phyloP scores from a whole-genome alignment of 2,329 filamentous ascomycete genomes.

The Aspergillus terreus region DNA sequence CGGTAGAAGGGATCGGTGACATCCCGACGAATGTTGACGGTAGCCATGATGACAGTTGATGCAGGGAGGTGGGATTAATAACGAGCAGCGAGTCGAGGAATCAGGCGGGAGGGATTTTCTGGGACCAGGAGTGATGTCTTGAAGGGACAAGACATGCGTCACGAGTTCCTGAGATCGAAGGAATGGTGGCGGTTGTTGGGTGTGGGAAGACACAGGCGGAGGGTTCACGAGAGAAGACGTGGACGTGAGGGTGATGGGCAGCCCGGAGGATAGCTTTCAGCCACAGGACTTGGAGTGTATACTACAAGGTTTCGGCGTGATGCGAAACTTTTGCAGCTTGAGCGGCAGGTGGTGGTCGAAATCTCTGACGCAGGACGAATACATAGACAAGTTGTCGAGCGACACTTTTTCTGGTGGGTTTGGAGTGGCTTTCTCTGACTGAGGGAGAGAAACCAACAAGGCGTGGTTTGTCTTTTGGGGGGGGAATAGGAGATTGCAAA shows the following conservation, averaged over 20 bases:
- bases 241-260: constrained; percentile 25
- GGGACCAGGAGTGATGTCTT: constrained; percentile 41
- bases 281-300: constrained; percentile 87
- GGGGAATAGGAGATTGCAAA: too few species aligned
- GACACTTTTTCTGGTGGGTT: constrained; percentile 15
- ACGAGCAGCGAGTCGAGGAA: constrained; percentile 22
- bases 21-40: constrained; percentile 97
- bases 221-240: constrained; percentile 14
- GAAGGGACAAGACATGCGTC: constrained; percentile 59
- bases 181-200: constrained; percentile 33
- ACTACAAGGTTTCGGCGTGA: constrained; percentile 90
- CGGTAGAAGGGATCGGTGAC: constrained; percentile 98
- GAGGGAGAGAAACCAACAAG: constrained; percentile 29
- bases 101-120: constrained; percentile 33
- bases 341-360: constrained; percentile 90
- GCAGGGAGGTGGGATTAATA: constrained; percentile 22
- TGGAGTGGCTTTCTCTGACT: constrained; percentile 34
- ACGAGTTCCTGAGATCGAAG: constrained; percentile 23
- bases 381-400: constrained; percentile 74
- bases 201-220: background rate
- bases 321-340: constrained; percentile 96
- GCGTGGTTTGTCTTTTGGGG: constrained; percentile 25
- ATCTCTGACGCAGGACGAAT: constrained; percentile 94
- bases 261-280: constrained; percentile 53
- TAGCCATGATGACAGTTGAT: constrained; percentile 71